Conservation (phyloP, 2,329 filamentous ascomycete genomes). For the Aspergillus calidoustus region DNA sequence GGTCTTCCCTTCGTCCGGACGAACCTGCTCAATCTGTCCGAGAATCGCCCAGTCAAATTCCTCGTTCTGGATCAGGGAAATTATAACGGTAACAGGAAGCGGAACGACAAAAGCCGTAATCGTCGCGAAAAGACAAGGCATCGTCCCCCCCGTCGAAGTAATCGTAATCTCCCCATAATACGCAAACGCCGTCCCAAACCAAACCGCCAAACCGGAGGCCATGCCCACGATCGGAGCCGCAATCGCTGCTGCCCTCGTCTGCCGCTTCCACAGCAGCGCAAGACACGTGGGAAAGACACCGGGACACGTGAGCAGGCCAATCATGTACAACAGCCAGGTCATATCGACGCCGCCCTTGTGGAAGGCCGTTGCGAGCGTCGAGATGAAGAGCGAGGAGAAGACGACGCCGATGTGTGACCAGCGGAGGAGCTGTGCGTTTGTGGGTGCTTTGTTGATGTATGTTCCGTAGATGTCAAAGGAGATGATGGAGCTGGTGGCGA, state of each 20-base stretch:
- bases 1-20: neutral
- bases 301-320: slow-evolving; percentile 5
- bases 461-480: slow-evolving; percentile 7
- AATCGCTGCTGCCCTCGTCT: neutral
- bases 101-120: neutral
- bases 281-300: slow-evolving; percentile 8
- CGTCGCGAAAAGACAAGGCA: neutral
- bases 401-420: slow-evolving; percentile 10
- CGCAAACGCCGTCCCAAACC: neutral
- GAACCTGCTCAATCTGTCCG: neutral
- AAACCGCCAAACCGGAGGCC: neutral
- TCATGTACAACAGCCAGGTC: slow-evolving; percentile 11
- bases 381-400: slow-evolving; percentile 7
- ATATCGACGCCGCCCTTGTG: slow-evolving; percentile 8
- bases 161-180: slow-evolving; percentile 6
- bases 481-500: slow-evolving; percentile 6
- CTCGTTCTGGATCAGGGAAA: neutral
- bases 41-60: slow-evolving; percentile 2
- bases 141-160: neutral
- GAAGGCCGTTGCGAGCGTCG: slow-evolving; percentile 8
- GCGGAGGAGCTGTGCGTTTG: neutral
- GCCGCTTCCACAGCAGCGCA: neutral
- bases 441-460: neutral
- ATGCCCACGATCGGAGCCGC: neutral
- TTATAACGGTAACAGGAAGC: neutral